Conservation (phyloP, 164 flowering plant genomes). For the Vitis labrusca region DNA sequence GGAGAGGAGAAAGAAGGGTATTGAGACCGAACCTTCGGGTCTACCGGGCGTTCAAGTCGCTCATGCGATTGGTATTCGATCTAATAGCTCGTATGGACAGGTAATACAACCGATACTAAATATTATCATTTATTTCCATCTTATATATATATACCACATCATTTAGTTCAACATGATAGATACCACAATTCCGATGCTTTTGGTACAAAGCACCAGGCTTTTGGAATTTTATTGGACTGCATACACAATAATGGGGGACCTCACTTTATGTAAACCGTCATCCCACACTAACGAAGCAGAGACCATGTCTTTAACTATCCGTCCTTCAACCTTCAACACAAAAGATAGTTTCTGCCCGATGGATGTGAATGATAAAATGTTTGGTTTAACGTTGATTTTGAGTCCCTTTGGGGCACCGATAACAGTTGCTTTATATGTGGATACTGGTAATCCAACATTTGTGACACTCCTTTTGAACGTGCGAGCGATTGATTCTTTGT, state of each 20-base stretch:
- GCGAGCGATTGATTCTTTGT: neutral
- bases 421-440: conserved; percentile 3
- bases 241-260: conserved; percentile 17
- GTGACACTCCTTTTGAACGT: neutral
- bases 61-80: too few species aligned
- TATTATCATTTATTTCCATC: too few species aligned
- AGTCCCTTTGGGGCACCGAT: neutral
- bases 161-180: too few species aligned
- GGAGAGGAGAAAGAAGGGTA: too few species aligned
- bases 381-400: conserved; percentile 10
- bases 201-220: too few species aligned
- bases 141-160: too few species aligned
- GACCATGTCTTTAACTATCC: neutral
- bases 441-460: neutral
- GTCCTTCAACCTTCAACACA: conserved; percentile 3
- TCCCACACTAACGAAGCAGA: conserved; percentile 17
- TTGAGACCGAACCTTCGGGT: too few species aligned
- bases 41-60: too few species aligned
- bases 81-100: too few species aligned
- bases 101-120: too few species aligned
- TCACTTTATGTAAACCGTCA: conserved; percentile 18
- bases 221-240: too few species aligned
- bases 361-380: conserved; percentile 10
- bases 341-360: conserved; percentile 12
- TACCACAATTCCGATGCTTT: too few species aligned